Evolutionary conservation across 371 early-diverging fungal genomes (phyloP).

Genomic region (Mortierella sp.): DNA sequence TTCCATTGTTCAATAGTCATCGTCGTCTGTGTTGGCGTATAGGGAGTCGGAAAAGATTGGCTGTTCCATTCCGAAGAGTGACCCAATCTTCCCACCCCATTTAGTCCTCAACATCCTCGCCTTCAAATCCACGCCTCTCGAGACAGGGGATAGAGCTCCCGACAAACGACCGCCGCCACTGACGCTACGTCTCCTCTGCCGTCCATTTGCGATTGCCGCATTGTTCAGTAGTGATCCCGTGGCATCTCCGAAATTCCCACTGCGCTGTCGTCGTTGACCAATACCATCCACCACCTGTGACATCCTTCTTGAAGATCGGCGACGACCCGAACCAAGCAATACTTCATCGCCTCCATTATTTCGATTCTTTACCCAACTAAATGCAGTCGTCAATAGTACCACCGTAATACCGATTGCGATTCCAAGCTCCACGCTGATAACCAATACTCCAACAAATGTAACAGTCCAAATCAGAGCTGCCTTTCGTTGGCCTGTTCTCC

Average conservation of each 20-base stretch:
- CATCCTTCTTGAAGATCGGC: slow-evolving; percentile 9
- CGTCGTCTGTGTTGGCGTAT: slow-evolving; percentile 32
- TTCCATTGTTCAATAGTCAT: slow-evolving; percentile 28
- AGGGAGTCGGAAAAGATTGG: slow-evolving; percentile 38
- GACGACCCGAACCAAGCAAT: slow-evolving; percentile 11
- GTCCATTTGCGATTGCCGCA: neutral
- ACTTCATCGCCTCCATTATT: slow-evolving; percentile 12
- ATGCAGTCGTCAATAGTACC: slow-evolving; percentile 24
- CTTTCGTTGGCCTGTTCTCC: slow-evolving; percentile 41
- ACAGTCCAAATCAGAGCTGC: slow-evolving; percentile 39
- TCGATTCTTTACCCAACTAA: slow-evolving; percentile 4
- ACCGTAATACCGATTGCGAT: slow-evolving; percentile 48
- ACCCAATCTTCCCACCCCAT: slow-evolving; percentile 40
- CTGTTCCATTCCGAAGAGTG: slow-evolving; percentile 32
- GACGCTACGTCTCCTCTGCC: slow-evolving; percentile 10
- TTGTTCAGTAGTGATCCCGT: slow-evolving; percentile 33
- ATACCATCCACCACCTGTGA: neutral
- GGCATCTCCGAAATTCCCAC: slow-evolving; percentile 1
- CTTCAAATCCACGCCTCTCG: slow-evolving; percentile 29
- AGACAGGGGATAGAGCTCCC: slow-evolving; percentile 11
- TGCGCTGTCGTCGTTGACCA: neutral
- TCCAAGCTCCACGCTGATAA: slow-evolving; percentile 54
- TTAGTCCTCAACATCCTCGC: slow-evolving; percentile 29
- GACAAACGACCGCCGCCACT: slow-evolving; percentile 18
- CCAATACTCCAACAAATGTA: slow-evolving; percentile 47